These are phyloP conservation scores for Aureobasidium sp. DNA, from an alignment of 2,329 filamentous ascomycete species.

Conservation along the genomic window DNA sequence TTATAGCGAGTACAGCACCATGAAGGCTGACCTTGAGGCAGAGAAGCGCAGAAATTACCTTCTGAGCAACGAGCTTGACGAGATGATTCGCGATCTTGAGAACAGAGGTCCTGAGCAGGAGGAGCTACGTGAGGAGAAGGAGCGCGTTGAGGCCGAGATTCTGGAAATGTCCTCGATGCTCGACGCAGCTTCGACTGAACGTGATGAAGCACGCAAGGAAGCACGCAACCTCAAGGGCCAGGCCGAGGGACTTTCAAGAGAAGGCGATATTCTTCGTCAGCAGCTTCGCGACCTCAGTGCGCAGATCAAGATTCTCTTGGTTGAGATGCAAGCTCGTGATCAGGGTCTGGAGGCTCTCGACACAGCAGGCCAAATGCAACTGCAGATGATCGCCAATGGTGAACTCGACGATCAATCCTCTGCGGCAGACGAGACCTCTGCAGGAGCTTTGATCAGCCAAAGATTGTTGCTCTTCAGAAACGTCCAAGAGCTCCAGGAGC, in stretches of 20 bases:
- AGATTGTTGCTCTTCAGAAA: slow-evolving; percentile 85
- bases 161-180: slow-evolving; percentile 69
- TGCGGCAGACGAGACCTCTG: slow-evolving; percentile 68
- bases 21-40: slow-evolving; percentile 62
- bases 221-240: slow-evolving; percentile 71
- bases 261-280: slow-evolving; percentile 71
- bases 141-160: slow-evolving; percentile 70
- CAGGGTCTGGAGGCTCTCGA: slow-evolving; percentile 66
- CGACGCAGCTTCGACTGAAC: slow-evolving; percentile 71
- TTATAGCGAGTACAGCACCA: slow-evolving; percentile 52
- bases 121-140: slow-evolving; percentile 72
- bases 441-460: slow-evolving; percentile 80
- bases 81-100: slow-evolving; percentile 78
- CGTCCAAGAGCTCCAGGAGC: slow-evolving; percentile 72
- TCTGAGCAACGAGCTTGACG: slow-evolving; percentile 68
- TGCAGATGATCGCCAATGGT: slow-evolving; percentile 69
- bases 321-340: slow-evolving; percentile 75
- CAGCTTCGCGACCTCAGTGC: slow-evolving; percentile 83
- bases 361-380: slow-evolving; percentile 61
- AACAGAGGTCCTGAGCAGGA: slow-evolving; percentile 80
- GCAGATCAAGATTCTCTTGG: slow-evolving; percentile 82
- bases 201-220: slow-evolving; percentile 69
- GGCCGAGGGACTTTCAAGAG: slow-evolving; percentile 51
- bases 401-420: slow-evolving; percentile 62
- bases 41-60: slow-evolving; percentile 68